These are phyloP conservation scores for Tulasnella sp. DNA, from an alignment of 768 basidiomycete species.

Conservation along the genomic window DNA sequence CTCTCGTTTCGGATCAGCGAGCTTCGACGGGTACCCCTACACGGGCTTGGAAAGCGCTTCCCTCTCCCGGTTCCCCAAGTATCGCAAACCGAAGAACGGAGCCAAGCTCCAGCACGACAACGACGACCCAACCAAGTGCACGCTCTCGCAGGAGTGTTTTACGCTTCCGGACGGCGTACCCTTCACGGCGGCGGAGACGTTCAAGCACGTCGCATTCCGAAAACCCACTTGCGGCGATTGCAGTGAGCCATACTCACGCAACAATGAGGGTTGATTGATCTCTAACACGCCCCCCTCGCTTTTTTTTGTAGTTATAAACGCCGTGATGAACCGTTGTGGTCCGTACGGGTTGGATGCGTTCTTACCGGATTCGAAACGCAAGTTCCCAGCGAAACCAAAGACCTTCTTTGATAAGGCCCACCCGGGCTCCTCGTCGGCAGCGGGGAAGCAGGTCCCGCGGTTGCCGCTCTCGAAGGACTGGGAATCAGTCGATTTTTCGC, in stretches of 20 bases:
- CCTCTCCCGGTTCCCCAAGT: neutral
- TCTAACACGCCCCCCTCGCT: neutral
- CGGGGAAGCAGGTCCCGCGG: neutral
- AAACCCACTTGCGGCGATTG: slow-evolving; percentile 21
- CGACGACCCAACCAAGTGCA: slow-evolving; percentile 16
- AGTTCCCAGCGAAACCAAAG: neutral
- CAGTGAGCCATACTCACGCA: neutral
- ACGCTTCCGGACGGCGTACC: slow-evolving; percentile 7
- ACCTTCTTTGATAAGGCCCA: neutral
- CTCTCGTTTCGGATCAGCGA: slow-evolving; percentile 8
- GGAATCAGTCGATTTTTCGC: slow-evolving; percentile 15
- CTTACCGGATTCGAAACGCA: slow-evolving; percentile 15
- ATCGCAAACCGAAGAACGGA: neutral
- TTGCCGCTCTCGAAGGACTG: slow-evolving; percentile 17
- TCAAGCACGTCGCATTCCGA: slow-evolving; percentile 21
- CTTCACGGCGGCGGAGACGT: slow-evolving; percentile 10
- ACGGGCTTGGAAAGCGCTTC: neutral
- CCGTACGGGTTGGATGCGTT: slow-evolving; percentile 21
- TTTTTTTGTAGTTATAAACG: slow-evolving; percentile 16
- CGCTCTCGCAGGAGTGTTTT: slow-evolving; percentile 19
- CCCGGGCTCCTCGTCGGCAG: neutral
- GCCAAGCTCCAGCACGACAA: neutral
- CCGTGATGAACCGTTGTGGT: slow-evolving; percentile 18
- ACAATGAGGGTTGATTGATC: too few relatives aligned
- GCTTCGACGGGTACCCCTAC: slow-evolving; percentile 21